Percentiles rank a stretch among this genome's conserved stretches.
phyloP scores from a whole-genome alignment of 352 stramenopile species.

The Globisporangium mamillatum region DNA sequence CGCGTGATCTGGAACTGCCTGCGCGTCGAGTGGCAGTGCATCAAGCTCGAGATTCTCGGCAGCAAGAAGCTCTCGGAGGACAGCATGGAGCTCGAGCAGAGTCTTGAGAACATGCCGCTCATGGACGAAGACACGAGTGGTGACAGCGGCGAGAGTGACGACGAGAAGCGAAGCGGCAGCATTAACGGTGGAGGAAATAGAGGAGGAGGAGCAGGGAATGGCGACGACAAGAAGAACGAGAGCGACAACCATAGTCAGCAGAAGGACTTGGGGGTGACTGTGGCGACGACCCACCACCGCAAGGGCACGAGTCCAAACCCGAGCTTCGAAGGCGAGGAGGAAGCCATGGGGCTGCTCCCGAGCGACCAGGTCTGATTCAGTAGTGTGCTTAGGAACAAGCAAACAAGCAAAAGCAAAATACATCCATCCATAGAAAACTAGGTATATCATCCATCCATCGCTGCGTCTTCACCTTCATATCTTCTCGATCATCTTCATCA shows the following conservation, averaged over 20 bases:
- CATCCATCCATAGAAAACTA: constrained; percentile 6
- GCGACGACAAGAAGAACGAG: constrained; percentile 7
- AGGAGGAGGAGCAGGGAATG: neutral
- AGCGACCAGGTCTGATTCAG: constrained; percentile 9
- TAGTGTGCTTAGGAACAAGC: neutral
- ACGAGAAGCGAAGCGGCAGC: constrained; percentile 10
- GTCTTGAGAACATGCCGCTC: constrained; percentile 48
- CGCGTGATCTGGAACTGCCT: constrained; percentile 93
- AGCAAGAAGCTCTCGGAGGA: constrained; percentile 58
- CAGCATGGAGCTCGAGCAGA: constrained; percentile 40
- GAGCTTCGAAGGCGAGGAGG: constrained; percentile 20
- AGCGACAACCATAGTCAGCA: constrained; percentile 4
- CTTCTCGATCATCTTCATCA: neutral
- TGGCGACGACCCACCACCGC: constrained; percentile 18
- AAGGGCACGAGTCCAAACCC: constrained; percentile 18
- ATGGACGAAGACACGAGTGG: constrained; percentile 33
- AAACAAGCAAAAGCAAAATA: neutral
- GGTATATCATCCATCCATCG: constrained; percentile 7
- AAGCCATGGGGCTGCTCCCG: constrained; percentile 12
- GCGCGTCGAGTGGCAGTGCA: constrained; percentile 91
- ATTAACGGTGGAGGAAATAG: neutral
- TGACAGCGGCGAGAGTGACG: constrained; percentile 25
- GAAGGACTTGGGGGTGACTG: neutral
- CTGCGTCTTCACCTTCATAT: neutral
- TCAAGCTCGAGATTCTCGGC: constrained; percentile 70